These are phyloP conservation scores for Bruguiera parviflora DNA, from an alignment of 345 rosid genomes.

Conservation along the genomic window DNA sequence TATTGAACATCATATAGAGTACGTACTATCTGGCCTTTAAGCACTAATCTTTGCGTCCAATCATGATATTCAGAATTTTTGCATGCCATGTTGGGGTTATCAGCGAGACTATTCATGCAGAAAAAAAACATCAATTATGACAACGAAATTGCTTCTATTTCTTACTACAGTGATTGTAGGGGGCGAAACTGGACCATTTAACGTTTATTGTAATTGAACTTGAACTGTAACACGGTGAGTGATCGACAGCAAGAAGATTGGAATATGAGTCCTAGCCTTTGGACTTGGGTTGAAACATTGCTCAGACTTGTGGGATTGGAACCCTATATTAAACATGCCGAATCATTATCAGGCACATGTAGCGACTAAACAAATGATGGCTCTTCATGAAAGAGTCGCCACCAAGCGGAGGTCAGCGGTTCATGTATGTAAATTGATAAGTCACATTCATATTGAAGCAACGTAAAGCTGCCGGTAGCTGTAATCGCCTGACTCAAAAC, in stretches of 20 bases:
- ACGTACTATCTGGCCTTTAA: too few relatives aligned
- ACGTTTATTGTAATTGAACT: background rate
- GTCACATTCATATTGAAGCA: slow-evolving; percentile 6
- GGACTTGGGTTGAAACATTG: background rate
- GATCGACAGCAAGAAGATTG: background rate
- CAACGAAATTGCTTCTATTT: slow-evolving; percentile 5
- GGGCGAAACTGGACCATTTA: background rate
- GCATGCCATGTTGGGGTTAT: too few relatives aligned
- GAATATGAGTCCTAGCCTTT: background rate
- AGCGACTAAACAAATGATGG: background rate
- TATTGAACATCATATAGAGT: too few relatives aligned
- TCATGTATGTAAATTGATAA: background rate
- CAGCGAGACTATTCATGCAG: too few relatives aligned
- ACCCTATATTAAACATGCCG: background rate
- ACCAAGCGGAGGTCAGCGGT: background rate
- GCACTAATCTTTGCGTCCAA: too few relatives aligned
- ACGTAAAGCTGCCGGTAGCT: slow-evolving; percentile 11
- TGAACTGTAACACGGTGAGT: background rate
- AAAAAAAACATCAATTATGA: background rate
- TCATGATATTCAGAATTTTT: too few relatives aligned
- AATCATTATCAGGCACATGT: slow-evolving; percentile 12
- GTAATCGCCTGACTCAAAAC: background rate
- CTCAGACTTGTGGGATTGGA: slow-evolving; percentile 1
- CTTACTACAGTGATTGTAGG: background rate
- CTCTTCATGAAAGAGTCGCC: background rate